Evolutionary conservation across 2,329 filamentous ascomycete species (phyloP).

Genomic region (Apiospora marii): DNA sequence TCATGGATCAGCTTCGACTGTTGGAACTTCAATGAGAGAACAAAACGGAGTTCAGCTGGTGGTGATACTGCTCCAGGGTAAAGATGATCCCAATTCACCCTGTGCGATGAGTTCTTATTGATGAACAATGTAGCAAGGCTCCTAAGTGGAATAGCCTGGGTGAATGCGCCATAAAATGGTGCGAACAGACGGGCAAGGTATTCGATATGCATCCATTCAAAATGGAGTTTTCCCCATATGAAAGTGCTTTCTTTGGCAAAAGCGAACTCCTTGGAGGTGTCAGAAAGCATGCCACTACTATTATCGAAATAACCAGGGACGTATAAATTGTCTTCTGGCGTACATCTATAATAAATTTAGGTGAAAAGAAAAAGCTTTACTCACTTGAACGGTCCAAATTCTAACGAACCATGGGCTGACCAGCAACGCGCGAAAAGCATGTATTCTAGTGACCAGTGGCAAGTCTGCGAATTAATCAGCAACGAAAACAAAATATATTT

Average conservation of each 20-base stretch:
- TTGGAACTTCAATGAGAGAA: background rate
- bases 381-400: constrained; percentile 4
- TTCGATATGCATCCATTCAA: too few relatives aligned
- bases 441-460: fast-evolving
- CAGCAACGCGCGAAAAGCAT: background rate
- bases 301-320: too few relatives aligned
- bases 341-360: background rate
- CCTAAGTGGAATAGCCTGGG: background rate
- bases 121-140: background rate
- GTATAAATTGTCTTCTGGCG: too few relatives aligned
- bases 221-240: too few relatives aligned
- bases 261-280: background rate
- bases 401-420: background rate
- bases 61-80: background rate
- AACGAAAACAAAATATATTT: background rate
- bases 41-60: background rate
- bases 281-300: background rate
- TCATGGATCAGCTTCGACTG: background rate
- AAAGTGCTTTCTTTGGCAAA: background rate
- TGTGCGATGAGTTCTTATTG: background rate
- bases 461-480: background rate
- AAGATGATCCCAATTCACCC: fast-evolving
- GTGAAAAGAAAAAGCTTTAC: background rate
- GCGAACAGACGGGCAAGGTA: too few relatives aligned
- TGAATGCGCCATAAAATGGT: background rate